Base-by-base conservation (phyloP, 257 asterid species). In the Paulownia fortunei region DNA sequence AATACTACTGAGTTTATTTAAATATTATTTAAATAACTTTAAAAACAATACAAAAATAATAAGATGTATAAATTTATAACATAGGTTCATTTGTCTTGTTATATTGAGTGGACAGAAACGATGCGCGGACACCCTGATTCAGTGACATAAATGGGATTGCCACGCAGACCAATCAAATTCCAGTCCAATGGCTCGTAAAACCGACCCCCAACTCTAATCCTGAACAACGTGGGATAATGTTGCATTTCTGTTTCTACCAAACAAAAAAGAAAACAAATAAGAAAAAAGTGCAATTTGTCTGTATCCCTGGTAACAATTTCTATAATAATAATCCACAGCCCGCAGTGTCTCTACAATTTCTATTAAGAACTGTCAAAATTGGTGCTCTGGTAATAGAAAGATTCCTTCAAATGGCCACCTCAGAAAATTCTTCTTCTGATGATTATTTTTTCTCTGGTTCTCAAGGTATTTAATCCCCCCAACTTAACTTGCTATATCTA, bases 341-440 rank as follows among this genome's bases (percentile, higher is more conserved):
- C 37, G 15, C 46, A 62, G 0, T 30, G 46, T 62, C 30, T 63
- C n/a, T 56, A 41, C 46, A 15, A n/a, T n/a, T 42, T 23, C 16
- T 39, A 26, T 65, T 41, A 7, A 44, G 58, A 63, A 42, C 19
- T 11, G 12, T 37, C 52, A 11, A 16, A 44, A 15, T n/a, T 37
- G 34, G 52, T 18, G 71, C 32, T 64, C 32, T 24, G 39, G 1
- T 13, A 67, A 67, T 12, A 67, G 19, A 41, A 41, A 69, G 7
- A 27, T 7, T 49, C 10, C 61, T 68, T 30, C 18, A 61, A n/a
- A 83, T 75, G 84, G 81, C 83, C 9, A 62, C 52, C 58, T 74
- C 81, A 51, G 55, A 63, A n/a, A 67, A 64, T 24, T 81, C 85
- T 46, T 81, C 81, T 41, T 55, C 73, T 11, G 74, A 71, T 61